Evolutionary conservation across 2,329 filamentous ascomycete species (phyloP).

Genomic region (Hypocreales sp.): DNA sequence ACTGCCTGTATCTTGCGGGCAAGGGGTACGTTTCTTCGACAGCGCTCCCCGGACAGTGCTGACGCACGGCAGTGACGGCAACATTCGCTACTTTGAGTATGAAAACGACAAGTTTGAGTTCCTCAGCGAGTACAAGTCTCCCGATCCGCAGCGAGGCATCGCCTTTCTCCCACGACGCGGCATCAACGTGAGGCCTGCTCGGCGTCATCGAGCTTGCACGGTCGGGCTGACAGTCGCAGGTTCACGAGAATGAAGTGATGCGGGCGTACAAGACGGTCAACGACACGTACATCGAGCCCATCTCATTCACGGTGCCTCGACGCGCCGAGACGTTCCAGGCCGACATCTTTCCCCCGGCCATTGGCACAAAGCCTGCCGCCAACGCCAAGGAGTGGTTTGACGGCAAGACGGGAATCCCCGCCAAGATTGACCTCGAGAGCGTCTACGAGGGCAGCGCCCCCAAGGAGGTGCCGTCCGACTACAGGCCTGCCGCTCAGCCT

Average conservation of each 20-base stretch:
- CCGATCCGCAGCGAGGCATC: conserved; percentile 83
- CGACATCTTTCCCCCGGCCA: conserved; percentile 85
- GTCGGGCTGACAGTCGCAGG: conserved; percentile 27
- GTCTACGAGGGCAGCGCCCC: conserved; percentile 74
- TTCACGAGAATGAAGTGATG: conserved; percentile 94
- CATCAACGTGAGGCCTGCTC: conserved; percentile 64
- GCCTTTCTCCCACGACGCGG: conserved; percentile 91
- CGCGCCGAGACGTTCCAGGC: conserved; percentile 91
- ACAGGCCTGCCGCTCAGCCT: conserved; percentile 38
- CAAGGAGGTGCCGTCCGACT: conserved; percentile 58
- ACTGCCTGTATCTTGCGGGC: conserved; percentile 89
- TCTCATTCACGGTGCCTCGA: conserved; percentile 92
- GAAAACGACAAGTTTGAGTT: conserved; percentile 98
- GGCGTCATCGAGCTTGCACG: too few relatives aligned
- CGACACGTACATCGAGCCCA: conserved; percentile 85
- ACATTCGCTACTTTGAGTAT: conserved; percentile 98
- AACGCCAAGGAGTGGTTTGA: conserved; percentile 70
- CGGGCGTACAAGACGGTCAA: conserved; percentile 95
- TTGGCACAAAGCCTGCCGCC: conserved; percentile 66
- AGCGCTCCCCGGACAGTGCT: background rate
- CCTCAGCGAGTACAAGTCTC: conserved; percentile 93
- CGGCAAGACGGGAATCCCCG: conserved; percentile 69
- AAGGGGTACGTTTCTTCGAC: conserved; percentile 69
- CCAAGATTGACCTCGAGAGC: conserved; percentile 88
- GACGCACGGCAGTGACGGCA: conserved; percentile 59